Conservation (phyloP, 495 filamentous ascomycete genomes). For the Penicillium macrosclerotiorum region DNA sequence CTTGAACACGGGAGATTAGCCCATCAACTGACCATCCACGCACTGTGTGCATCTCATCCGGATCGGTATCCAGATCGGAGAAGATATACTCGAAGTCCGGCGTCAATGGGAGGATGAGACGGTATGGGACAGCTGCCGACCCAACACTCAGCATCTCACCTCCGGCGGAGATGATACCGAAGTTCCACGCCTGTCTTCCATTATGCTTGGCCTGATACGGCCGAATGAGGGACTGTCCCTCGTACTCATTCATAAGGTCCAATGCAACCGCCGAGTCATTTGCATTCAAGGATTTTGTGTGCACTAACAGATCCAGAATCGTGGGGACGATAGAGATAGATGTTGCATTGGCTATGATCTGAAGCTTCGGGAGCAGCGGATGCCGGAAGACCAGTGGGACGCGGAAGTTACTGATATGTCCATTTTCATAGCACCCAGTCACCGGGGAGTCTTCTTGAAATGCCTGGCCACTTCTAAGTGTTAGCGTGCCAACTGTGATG, state of each 20-base stretch:
- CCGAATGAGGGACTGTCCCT: slow-evolving; percentile 41
- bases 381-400: slow-evolving; percentile 42
- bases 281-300: slow-evolving; percentile 32
- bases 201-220: slow-evolving; percentile 16
- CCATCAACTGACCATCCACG: slow-evolving; percentile 19
- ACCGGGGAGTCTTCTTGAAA: slow-evolving; percentile 4
- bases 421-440: not conserved
- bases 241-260: slow-evolving; percentile 36
- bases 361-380: slow-evolving; percentile 34
- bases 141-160: slow-evolving; percentile 35
- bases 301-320: slow-evolving; percentile 40
- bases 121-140: slow-evolving; percentile 30
- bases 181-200: slow-evolving; percentile 34
- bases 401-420: slow-evolving; percentile 37
- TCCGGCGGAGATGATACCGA: slow-evolving; percentile 42
- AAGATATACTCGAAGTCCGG: slow-evolving; percentile 33
- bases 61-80: slow-evolving; percentile 29
- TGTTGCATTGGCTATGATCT: slow-evolving; percentile 29
- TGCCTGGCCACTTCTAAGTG: not conserved
- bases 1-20: slow-evolving; percentile 23
- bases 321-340: slow-evolving; percentile 41
- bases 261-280: slow-evolving; percentile 19
- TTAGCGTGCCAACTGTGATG: not conserved
- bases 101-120: slow-evolving; percentile 38
- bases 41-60: slow-evolving; percentile 20